These are phyloP conservation scores for Knoxdaviesia proteae DNA, from an alignment of 2,329 filamentous ascomycete genomes.

Conservation along the genomic window DNA sequence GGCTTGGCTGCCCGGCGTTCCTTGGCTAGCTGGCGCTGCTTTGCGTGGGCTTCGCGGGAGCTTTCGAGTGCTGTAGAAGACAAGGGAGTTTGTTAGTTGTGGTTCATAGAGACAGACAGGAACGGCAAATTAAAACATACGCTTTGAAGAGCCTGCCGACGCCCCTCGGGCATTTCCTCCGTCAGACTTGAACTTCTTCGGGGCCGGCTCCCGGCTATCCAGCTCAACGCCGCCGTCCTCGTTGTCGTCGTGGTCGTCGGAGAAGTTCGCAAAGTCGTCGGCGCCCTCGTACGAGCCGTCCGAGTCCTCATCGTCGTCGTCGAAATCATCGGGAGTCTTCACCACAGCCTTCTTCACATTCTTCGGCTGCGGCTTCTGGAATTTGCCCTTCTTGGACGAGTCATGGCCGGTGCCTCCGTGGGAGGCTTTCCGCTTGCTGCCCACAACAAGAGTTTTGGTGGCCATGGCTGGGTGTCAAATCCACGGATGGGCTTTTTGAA, in stretches of 20 bases:
- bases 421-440: conserved; percentile 36
- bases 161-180: neutral
- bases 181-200: conserved; percentile 10
- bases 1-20: conserved; percentile 89
- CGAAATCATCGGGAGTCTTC: conserved; percentile 13
- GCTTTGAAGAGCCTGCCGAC: conserved; percentile 1
- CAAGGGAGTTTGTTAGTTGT: neutral
- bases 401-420: conserved; percentile 19
- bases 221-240: conserved; percentile 32
- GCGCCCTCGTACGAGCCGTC: conserved; percentile 18
- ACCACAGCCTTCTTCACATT: conserved; percentile 6
- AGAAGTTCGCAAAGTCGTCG: conserved; percentile 21
- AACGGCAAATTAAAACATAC: conserved; percentile 1
- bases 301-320: conserved; percentile 17
- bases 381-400: conserved; percentile 30
- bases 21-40: conserved; percentile 71
- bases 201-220: conserved; percentile 14
- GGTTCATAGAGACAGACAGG: neutral
- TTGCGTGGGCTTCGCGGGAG: conserved; percentile 73
- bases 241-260: conserved; percentile 30
- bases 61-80: conserved; percentile 27
- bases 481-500: too few species aligned
- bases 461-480: too few species aligned
- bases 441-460: conserved; percentile 11
- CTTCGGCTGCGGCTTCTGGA: conserved; percentile 15